Base-by-base conservation (phyloP, 257 asterid genomes). In the Capsicum pubescens region DNA sequence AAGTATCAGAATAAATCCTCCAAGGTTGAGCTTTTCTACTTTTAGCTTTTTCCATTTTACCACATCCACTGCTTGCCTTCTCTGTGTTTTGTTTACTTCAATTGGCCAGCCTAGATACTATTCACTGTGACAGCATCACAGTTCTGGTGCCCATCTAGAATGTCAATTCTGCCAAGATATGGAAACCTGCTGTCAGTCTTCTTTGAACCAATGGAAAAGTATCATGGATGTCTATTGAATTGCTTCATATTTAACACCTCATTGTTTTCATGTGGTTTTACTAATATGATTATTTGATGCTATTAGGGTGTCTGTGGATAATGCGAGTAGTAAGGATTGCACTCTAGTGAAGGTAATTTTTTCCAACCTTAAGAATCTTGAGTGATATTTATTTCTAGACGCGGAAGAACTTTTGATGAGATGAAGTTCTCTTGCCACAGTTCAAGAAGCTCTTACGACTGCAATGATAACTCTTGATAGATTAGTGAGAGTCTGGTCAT, bases 1-100 rank as follows among this genome's bases (percentile, higher is more conserved):
- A 74, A 96, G 95, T 94, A 90, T 94, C 93, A 89, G 99, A 90
- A 94, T 96, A 84, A 96, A 96, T 87, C 99, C 99, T 88, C 99
- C 99, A 71, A 97, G 97, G 99, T 96, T 85, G 84, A 63, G 78
- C 60, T 74, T 78, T 66, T 8, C 84, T 19, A 15, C 66, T 79
- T 81, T 84, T 66, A 35, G 59, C 80, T 80, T 78, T 58, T 82
- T 15, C 55, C 69, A 66, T 82, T 58, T 72, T 69, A 63, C 80
- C 72, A 56, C 44, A 50, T 48, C 60, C 60, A 72, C 44, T 19
- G 19, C 60, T 48, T 19, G 12, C 42, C 60, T 48, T 74, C 19
- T 61, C 58, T 54, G 48, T 78, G 72, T 79, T 39, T 8, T 21
- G 7, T 21, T 76, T 52, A 14, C 48, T 76, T 52, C 26, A 46